These are phyloP conservation scores for Chenopodium album DNA, from an alignment of 148 eudicot species.

Conservation along the genomic window DNA sequence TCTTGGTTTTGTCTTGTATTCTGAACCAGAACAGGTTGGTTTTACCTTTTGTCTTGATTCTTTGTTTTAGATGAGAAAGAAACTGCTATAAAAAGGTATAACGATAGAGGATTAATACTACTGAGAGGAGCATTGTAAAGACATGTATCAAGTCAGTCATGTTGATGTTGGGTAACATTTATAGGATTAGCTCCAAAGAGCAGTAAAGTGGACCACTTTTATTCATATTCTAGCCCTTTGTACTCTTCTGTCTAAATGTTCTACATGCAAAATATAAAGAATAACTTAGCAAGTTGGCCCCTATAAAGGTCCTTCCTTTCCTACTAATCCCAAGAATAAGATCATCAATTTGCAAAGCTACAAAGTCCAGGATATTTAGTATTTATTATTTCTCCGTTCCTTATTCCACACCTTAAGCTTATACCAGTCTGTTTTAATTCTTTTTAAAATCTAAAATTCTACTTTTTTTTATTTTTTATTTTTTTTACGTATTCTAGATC, in stretches of 20 bases:
- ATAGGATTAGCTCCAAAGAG: not conserved
- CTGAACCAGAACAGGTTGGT: constrained; percentile 96
- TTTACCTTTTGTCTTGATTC: not conserved
- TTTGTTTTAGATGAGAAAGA: not conserved
- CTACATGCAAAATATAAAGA: too few species aligned
- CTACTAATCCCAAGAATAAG: not conserved
- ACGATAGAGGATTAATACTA: not conserved
- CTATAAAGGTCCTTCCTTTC: not conserved
- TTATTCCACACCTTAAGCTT: too few species aligned
- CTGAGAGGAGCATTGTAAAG: not conserved
- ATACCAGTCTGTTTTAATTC: too few species aligned
- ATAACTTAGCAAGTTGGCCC: not conserved
- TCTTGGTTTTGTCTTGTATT: constrained; percentile 93
- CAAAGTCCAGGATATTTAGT: too few species aligned
- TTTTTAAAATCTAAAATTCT: too few species aligned
- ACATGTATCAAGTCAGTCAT: too few species aligned
- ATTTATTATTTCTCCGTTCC: too few species aligned
- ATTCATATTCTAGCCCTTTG: not conserved
- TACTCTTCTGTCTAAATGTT: too few species aligned
- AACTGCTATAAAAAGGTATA: not conserved
- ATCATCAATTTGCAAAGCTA: not conserved
- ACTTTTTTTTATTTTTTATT: too few species aligned
- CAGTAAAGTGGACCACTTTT: not conserved
- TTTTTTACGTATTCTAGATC: not conserved
- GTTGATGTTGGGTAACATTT: not conserved